Percentiles rank a stretch among this genome's conserved stretches.
Conservation (phyloP, 352 stramenopile genomes). For the Aphanomyces invadans region DNA sequence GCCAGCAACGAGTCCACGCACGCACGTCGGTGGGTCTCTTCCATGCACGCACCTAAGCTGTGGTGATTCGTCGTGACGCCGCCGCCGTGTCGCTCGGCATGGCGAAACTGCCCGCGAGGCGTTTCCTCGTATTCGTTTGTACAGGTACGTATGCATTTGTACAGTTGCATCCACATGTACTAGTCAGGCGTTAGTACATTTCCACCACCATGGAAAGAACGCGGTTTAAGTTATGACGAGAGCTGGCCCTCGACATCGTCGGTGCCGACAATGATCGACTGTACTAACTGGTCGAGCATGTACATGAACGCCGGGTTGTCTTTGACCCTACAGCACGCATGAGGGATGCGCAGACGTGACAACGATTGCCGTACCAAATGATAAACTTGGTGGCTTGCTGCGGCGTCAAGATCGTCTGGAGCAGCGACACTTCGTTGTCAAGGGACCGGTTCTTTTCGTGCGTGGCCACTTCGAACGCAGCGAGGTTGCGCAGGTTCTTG, state of each 20-base stretch:
- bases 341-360: background rate
- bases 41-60: background rate
- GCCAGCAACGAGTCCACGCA: constrained; percentile 5
- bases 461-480: constrained; percentile 59
- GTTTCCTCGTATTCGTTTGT: background rate
- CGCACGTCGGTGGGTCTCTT: background rate
- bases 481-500: constrained; percentile 58
- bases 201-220: too few species aligned
- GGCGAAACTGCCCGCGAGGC: background rate
- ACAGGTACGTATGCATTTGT: background rate
- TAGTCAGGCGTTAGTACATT: too few species aligned
- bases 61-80: background rate
- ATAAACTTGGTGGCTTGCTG: constrained; percentile 79
- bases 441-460: constrained; percentile 74
- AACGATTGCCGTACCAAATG: constrained; percentile 38
- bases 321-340: constrained; percentile 35
- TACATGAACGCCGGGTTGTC: constrained; percentile 83
- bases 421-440: constrained; percentile 52
- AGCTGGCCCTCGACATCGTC: background rate
- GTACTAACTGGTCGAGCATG: constrained; percentile 75
- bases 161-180: too few species aligned
- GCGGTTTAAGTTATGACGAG: constrained; percentile 5
- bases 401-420: constrained; percentile 67
- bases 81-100: too few species aligned
- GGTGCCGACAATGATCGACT: constrained; percentile 35